Evolutionary conservation across 1,139 yeast species (phyloP).

Genomic region (Yamadazyma sp.): DNA sequence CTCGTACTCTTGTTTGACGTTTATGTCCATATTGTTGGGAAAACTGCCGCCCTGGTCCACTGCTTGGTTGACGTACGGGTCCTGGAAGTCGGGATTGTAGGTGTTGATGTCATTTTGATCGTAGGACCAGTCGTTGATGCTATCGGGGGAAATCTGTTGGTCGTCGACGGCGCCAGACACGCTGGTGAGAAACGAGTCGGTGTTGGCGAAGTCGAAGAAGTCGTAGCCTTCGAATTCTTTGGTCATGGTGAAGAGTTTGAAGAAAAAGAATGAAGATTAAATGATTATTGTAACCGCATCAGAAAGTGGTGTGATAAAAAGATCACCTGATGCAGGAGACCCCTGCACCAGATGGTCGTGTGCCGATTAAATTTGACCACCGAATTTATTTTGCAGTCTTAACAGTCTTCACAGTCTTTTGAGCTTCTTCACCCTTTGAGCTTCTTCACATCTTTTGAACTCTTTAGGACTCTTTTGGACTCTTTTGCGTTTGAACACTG

Average conservation of each 20-base stretch:
- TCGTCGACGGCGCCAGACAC: constrained; percentile 26
- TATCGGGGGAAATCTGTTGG: constrained; percentile 8
- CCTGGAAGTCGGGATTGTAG: neutral
- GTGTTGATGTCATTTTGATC: neutral
- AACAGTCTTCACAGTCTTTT: too few relatives aligned
- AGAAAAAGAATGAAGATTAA: neutral
- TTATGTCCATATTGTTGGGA: too few relatives aligned
- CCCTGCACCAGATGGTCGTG: neutral
- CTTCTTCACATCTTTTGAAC: too few relatives aligned
- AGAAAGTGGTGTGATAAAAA: neutral
- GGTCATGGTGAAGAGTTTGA: neutral
- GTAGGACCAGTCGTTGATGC: neutral
- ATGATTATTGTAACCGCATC: neutral
- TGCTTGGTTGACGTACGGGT: too few relatives aligned
- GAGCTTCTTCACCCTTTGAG: too few relatives aligned
- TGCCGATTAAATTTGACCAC: too few relatives aligned
- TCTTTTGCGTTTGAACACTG: too few relatives aligned
- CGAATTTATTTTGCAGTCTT: too few relatives aligned
- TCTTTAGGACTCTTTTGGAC: too few relatives aligned
- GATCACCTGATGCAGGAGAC: too few relatives aligned
- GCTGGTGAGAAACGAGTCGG: constrained; percentile 35
- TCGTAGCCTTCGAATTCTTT: constrained; percentile 11
- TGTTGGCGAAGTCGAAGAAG: constrained; percentile 32
- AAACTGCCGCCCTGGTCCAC: too few relatives aligned
- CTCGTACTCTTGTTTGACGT: constrained; percentile 1